Percentiles rank a stretch among this genome's conserved stretches.
Conservation (phyloP, 179 eudicot species). For the Silene noctiflora region DNA sequence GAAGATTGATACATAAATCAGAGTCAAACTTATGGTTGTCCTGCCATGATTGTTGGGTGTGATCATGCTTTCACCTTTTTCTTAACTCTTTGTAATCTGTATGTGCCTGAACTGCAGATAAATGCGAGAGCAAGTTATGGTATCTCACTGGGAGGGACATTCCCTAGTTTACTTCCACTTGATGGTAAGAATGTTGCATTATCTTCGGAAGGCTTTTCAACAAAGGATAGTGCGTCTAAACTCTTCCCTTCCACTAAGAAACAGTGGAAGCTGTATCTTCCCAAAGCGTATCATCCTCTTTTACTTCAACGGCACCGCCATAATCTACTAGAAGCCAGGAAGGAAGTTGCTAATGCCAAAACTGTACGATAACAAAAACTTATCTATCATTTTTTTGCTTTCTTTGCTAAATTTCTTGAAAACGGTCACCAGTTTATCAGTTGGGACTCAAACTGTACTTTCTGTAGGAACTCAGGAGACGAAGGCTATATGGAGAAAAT, state of each 20-base stretch:
- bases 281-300: constrained; percentile 80
- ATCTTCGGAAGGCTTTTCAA: constrained; percentile 27
- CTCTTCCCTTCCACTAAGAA: constrained; percentile 32
- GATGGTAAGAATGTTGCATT: constrained; percentile 40
- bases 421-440: constrained; percentile 20
- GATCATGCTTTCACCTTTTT: not conserved
- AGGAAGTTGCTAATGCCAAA: constrained; percentile 67
- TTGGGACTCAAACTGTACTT: constrained; percentile 19
- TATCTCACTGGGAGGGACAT: constrained; percentile 71
- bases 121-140: constrained; percentile 91
- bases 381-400: constrained; percentile 1
- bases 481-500: constrained; percentile 54
- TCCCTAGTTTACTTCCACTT: constrained; percentile 60
- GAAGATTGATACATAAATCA: constrained; percentile 5
- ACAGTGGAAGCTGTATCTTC: constrained; percentile 78
- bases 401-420: constrained; percentile 2
- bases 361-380: constrained; percentile 52
- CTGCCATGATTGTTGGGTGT: not conserved
- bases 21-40: constrained; percentile 5
- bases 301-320: constrained; percentile 67
- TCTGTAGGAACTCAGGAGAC: constrained; percentile 74
- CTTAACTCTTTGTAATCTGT: not conserved
- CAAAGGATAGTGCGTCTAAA: constrained; percentile 20
- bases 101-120: constrained; percentile 45
- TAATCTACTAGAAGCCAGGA: constrained; percentile 58